Conservation (phyloP, 352 stramenopile genomes). For the Globisporangium alternatum region DNA sequence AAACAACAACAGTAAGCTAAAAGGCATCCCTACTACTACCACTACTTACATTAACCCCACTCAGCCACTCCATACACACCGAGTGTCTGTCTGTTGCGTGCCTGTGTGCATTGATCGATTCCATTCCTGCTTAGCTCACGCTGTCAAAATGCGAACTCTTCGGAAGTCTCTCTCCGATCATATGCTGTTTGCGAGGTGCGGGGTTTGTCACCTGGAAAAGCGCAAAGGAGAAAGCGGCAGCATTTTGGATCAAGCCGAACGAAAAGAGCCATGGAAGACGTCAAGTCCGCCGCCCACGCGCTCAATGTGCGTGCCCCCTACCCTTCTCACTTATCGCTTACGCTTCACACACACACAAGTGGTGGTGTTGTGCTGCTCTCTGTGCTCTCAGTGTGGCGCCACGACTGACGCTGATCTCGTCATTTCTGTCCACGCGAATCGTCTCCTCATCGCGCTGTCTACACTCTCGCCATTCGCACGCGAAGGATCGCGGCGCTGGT, state of each 20-base stretch:
- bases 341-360: background rate
- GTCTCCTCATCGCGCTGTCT: background rate
- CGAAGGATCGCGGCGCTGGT: constrained; percentile 58
- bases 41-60: constrained; percentile 12
- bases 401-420: background rate
- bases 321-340: background rate
- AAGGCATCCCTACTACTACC: constrained; percentile 3
- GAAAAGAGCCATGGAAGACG: constrained; percentile 31
- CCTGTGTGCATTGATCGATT: background rate
- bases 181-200: constrained; percentile 1
- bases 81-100: background rate
- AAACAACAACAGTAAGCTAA: constrained; percentile 29
- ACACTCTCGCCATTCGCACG: background rate
- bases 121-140: background rate
- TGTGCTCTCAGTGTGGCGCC: background rate
- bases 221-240: background rate
- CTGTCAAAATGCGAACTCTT: background rate
- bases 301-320: constrained; percentile 32
- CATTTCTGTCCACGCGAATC: background rate
- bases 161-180: background rate
- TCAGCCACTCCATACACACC: background rate
- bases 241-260: background rate
- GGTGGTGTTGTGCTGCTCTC: background rate
- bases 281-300: constrained; percentile 38
- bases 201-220: background rate